A percentile compares a stretch with the other conserved stretches of the same genome.
These are phyloP conservation scores for Metschnikowia vanudenii DNA, from an alignment of 805 yeast genomes.

Conservation along the genomic window DNA sequence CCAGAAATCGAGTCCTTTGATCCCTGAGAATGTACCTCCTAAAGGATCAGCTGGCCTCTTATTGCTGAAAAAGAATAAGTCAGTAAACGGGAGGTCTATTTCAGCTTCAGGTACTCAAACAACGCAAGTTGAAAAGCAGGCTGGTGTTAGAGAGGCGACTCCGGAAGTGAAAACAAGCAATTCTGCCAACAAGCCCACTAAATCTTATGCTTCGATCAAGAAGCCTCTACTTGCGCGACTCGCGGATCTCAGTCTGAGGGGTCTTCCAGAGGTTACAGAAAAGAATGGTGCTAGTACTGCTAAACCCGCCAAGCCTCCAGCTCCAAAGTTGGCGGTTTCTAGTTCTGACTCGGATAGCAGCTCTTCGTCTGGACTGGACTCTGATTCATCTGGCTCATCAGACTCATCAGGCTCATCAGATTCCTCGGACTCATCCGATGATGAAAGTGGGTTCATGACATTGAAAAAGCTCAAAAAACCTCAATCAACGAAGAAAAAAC, in stretches of 20 bases:
- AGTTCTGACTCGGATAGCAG: conserved; percentile 8
- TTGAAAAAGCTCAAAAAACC: conserved; percentile 22
- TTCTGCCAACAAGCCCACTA: not conserved
- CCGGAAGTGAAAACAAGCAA: not conserved
- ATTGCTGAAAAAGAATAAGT: conserved; percentile 5
- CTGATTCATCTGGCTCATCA: conserved; percentile 9
- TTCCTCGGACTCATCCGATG: conserved; percentile 13
- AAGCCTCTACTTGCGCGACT: conserved; percentile 9
- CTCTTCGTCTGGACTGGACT: conserved; percentile 14
- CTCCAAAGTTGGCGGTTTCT: not conserved
- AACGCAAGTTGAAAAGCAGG: not conserved
- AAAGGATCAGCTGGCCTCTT: conserved; percentile 1
- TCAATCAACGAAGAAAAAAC: conserved; percentile 22
- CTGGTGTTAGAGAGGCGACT: not conserved
- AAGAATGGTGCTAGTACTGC: not conserved
- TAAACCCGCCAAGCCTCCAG: conserved; percentile 6
- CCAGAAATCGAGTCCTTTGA: not conserved
- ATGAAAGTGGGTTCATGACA: conserved; percentile 24
- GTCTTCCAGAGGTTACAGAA: conserved; percentile 20
- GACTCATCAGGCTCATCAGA: no score
- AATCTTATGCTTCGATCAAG: not conserved
- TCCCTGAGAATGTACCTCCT: not conserved
- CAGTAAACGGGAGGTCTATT: not conserved
- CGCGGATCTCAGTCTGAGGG: conserved; percentile 16
- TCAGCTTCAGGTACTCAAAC: not conserved